Evolutionary conservation across 805 yeast genomes (phyloP), one percentile per base, ranked within the genome.

Genomic region (Barnettozyma botsteinii): DNA sequence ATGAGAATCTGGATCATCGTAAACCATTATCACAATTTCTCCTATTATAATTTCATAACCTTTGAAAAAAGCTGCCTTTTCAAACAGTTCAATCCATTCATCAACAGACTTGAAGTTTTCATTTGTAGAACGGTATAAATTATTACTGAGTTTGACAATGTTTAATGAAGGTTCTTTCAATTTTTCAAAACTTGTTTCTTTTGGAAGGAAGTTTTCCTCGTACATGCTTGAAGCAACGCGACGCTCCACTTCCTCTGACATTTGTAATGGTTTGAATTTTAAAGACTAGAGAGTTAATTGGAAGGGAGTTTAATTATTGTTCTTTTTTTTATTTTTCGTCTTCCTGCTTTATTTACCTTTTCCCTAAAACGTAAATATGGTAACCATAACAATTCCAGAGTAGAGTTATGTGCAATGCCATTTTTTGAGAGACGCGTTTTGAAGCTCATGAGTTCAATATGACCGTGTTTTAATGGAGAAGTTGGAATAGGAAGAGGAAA

Each of bases 41-140:
- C 73, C 72, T 2, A 71, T 49, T 8, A 75, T 55, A 7, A 49
- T 48, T 46, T 81, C 86, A 29, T 53, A 42, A 3, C 80, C 84
- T 11, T 60, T 46, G 50, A 73, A 79, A 48, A 72, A 75, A 0
- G 74, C 80, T 6, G 80, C 75, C 12, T 64, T 51, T 4, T 75
- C 64, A 29, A 74, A 64, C 5, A 75, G 48, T 1, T 59, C 44
- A 3, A 52, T 41, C 81, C 81, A 75, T 30, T 61, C 60, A 2
- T 54, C 44, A 8, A 20, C 23, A 5, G 55, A 38, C 30, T 43
- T 53, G 31, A 40, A 42, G 30, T 48, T 47, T 20, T 45, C 47
- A 29, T 41, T 50, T n/a, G 21, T 40, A 13, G 47, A 42, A 2
- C 44, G 33, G 28, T 28, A 47, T 3, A 51, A 31, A 30, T 47